Evolutionary conservation across 2,329 filamentous ascomycete genomes (phyloP).

Genomic region (Aureobasidium sp.): DNA sequence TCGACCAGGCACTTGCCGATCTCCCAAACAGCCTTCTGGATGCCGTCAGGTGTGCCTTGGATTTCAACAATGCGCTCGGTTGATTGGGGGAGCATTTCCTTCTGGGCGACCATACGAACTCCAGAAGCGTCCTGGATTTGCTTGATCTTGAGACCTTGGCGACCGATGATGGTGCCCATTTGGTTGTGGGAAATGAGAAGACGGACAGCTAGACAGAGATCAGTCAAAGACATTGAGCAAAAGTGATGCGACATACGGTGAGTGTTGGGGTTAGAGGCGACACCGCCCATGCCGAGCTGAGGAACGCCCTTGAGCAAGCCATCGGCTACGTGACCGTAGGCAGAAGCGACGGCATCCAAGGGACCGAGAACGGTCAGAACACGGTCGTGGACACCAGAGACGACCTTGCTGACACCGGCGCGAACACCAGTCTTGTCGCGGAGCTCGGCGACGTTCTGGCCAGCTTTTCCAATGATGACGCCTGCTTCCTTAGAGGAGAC

Average conservation of each 20-base stretch:
- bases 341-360: slow-evolving; percentile 80
- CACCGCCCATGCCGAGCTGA: slow-evolving; percentile 90
- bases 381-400: slow-evolving; percentile 93
- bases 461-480: slow-evolving; percentile 97
- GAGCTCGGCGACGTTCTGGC: slow-evolving; percentile 95
- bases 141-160: slow-evolving; percentile 97
- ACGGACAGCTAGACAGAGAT: slow-evolving; percentile 65
- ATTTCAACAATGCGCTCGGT: slow-evolving; percentile 97
- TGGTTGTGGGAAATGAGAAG: slow-evolving; percentile 99
- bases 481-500: slow-evolving; percentile 98
- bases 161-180: slow-evolving; percentile 98
- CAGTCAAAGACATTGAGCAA: slow-evolving; percentile 20
- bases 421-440: slow-evolving; percentile 97
- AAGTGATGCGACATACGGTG: slow-evolving; percentile 65
- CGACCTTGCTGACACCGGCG: slow-evolving; percentile 97
- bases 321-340: slow-evolving; percentile 88
- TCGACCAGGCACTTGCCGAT: slow-evolving; percentile 98
- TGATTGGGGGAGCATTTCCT: slow-evolving; percentile 98
- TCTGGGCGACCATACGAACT: slow-evolving; percentile 98
- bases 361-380: slow-evolving; percentile 92
- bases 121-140: slow-evolving; percentile 96
- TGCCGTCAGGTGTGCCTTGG: slow-evolving; percentile 87
- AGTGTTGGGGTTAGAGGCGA: slow-evolving; percentile 79
- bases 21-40: slow-evolving; percentile 95
- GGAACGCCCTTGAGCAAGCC: slow-evolving; percentile 88